Evolutionary conservation across 2,329 filamentous ascomycete species (phyloP), one percentile per base, ranked within the genome.

Genomic region (Aspergillus quadrilineatus): DNA sequence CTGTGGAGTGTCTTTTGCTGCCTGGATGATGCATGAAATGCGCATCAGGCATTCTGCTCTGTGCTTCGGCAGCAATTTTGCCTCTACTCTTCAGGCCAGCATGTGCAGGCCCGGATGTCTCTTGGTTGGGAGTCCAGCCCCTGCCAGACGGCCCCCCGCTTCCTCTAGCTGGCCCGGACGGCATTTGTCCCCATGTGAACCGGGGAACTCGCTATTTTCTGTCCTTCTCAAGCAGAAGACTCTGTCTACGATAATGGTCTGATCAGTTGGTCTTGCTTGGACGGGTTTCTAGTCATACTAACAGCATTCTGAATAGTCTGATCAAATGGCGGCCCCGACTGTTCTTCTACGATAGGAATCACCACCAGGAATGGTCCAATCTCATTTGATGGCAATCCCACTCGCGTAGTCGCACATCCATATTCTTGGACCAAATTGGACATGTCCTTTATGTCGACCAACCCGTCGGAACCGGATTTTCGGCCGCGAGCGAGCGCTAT

Each of bases 381-480:
- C 8, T 51, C 46, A 4, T 60, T 59, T 36, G 44, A 59, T 9
- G 55, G 56, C n/a, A 57, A 58, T 30, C 66, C 69, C 1, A 67
- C 68, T 26, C 60, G 58, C 2, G 51, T 67, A 4, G 44, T 59
- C 6, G 58, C 45, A 22, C 68, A 69, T 17, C 67, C 63, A 1
- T 58, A 70, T 46, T 65, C 67, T 4, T 72, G 69, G 69, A 63
- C 68, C 4, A 68, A 68, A 41, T 55, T 15, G 73, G 61, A n/a
- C 67, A 69, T 64, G 69, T 68, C 6, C 64, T 73, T 15, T 73
- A 75, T 51, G 61, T 74, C 39, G 71, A 75, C 50, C 72, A 75
- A 44, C 73, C 71, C 3, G 70, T 70, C 6, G 72, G 72, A 8
- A 71, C 70, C 4, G 72, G 73, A 4, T 68, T 69, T 43, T 73